Percentiles rank a stretch among this genome's conserved stretches.
phyloP scores from a whole-genome alignment of 495 filamentous ascomycete species.

The Durotheca rogersii region DNA sequence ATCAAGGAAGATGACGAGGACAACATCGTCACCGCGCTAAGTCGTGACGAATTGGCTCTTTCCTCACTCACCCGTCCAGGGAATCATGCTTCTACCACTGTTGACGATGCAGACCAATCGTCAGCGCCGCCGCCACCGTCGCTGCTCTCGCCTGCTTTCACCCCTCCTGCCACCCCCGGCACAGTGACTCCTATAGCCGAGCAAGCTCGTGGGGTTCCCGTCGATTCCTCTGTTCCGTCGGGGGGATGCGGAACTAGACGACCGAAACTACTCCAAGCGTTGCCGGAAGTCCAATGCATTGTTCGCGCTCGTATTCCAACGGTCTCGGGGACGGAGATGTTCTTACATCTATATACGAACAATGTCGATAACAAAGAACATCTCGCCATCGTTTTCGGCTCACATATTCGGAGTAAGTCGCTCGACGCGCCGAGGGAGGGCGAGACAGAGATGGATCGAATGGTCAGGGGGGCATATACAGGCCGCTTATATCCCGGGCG shows the following conservation, averaged over 20 bases:
- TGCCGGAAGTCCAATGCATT: constrained; percentile 77
- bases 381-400: constrained; percentile 95
- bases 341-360: constrained; percentile 92
- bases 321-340: constrained; percentile 91
- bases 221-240: constrained; percentile 54
- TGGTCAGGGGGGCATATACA: constrained; percentile 91
- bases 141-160: constrained; percentile 74
- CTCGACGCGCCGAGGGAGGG: constrained; percentile 79
- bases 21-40: constrained; percentile 3
- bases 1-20: constrained; percentile 19
- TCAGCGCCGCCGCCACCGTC: constrained; percentile 45
- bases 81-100: not conserved
- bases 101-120: constrained; percentile 18
- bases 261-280: constrained; percentile 64
- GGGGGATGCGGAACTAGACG: constrained; percentile 55
- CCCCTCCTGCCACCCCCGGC: constrained; percentile 75
- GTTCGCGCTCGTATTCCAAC: constrained; percentile 85
- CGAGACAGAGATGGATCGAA: constrained; percentile 93
- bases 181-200: constrained; percentile 51
- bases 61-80: constrained; percentile 4
- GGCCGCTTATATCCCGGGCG: constrained; percentile 86
- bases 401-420: constrained; percentile 73
- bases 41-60: constrained; percentile 21
- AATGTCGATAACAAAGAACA: constrained; percentile 93
- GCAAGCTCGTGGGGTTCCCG: constrained; percentile 51